Conservation (phyloP, 164 flowering plant genomes). For the Paratinospora sagittata region DNA sequence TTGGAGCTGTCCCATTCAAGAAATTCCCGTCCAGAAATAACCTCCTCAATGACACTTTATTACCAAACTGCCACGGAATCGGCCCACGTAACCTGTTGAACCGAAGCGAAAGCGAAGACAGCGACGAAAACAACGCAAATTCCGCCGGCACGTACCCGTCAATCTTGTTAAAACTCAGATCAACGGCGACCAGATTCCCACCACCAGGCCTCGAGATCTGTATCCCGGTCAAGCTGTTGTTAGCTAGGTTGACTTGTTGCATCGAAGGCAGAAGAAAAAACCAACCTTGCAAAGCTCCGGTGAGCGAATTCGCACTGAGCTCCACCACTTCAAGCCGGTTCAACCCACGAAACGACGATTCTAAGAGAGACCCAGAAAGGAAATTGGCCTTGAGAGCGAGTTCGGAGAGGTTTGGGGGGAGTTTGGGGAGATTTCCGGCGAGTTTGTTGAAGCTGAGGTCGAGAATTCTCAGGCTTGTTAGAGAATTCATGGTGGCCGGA, state of each 20-base stretch:
- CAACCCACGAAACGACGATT: slow-evolving; percentile 39
- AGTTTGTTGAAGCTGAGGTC: slow-evolving; percentile 78
- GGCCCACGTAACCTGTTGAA: slow-evolving; percentile 60
- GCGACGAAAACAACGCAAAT: slow-evolving; percentile 37
- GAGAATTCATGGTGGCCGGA: slow-evolving; percentile 31
- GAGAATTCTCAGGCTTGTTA: slow-evolving; percentile 32
- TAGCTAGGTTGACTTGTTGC: slow-evolving; percentile 66
- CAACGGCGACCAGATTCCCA: slow-evolving; percentile 53
- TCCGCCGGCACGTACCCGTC: slow-evolving; percentile 46
- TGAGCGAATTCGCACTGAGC: slow-evolving; percentile 55
- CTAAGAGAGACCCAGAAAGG: slow-evolving; percentile 41
- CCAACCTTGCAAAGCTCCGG: slow-evolving; percentile 48
- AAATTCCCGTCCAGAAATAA: slow-evolving; percentile 74
- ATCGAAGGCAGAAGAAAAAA: slow-evolving; percentile 56
- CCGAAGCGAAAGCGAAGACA: slow-evolving; percentile 59
- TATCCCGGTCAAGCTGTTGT: slow-evolving; percentile 58
- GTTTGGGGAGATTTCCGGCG: slow-evolving; percentile 50
- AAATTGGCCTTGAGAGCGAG: slow-evolving; percentile 54
- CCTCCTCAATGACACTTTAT: slow-evolving; percentile 43
- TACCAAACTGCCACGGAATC: slow-evolving; percentile 57
- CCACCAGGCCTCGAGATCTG: slow-evolving; percentile 34
- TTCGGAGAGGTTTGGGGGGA: slow-evolving; percentile 48
- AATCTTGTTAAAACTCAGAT: slow-evolving; percentile 65
- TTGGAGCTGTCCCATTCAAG: slow-evolving; percentile 70
- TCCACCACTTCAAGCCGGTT: slow-evolving; percentile 54